Conservation (phyloP, 441 rosid genomes). For the Francoa sonchifolia region DNA sequence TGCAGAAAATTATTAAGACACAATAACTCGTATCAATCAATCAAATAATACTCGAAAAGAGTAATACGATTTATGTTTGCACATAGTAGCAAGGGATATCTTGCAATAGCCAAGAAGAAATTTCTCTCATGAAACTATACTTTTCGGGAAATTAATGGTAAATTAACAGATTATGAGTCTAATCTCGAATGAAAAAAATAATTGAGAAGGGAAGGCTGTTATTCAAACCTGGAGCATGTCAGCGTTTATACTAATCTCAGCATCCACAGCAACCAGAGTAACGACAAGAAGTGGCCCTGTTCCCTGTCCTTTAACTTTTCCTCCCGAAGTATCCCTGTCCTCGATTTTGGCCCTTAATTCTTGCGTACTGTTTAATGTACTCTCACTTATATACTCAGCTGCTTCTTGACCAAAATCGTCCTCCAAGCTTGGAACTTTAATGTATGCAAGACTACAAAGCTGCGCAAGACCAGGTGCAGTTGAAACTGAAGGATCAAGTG, state of each 20-base stretch:
- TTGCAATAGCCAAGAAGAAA: too few species aligned
- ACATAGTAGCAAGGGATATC: too few species aligned
- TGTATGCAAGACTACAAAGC: constrained; percentile 80
- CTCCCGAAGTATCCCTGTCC: constrained; percentile 80
- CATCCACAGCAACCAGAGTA: constrained; percentile 63
- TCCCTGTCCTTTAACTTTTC: constrained; percentile 89
- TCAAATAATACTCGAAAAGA: too few species aligned
- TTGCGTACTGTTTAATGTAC: constrained; percentile 40
- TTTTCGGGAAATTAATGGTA: too few species aligned
- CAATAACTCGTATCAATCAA: too few species aligned
- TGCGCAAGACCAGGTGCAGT: constrained; percentile 73
- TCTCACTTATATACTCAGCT: constrained; percentile 56
- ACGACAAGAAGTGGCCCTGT: constrained; percentile 63
- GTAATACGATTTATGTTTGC: too few species aligned
- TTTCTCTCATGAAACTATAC: too few species aligned
- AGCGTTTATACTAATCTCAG: constrained; percentile 78
- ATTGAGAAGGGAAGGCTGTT: too few species aligned
- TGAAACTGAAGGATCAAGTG: constrained; percentile 62
- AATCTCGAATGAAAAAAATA: too few species aligned
- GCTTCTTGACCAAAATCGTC: constrained; percentile 83
- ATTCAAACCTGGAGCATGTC: constrained; percentile 94
- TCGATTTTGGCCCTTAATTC: constrained; percentile 73
- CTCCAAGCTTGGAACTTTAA: constrained; percentile 68
- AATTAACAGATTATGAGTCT: too few species aligned
- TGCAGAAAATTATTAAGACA: not conserved